Base-by-base conservation (phyloP, 148 eudicot genomes). In the Heliamphora exappendiculata region DNA sequence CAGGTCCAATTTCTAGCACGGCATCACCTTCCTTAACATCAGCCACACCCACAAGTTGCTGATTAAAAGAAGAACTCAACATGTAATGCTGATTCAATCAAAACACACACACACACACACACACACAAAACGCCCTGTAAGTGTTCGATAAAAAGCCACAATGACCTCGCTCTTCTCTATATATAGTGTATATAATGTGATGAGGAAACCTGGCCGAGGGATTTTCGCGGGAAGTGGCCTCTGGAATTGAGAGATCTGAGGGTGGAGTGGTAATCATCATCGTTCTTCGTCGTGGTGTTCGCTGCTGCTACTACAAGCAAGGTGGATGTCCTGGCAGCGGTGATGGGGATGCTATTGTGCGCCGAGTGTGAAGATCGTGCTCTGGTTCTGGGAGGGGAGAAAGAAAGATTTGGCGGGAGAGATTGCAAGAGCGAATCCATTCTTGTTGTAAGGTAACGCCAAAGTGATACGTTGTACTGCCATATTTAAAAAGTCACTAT, bases 1-100 rank as follows among this genome's bases (percentile, higher is more conserved):
- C 98, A 2, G 97, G 97, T 9, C 98, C 98, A 78, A 94, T 90
- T 85, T 94, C 98, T 45, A 94, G 94, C 60, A 92, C 98, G 70
- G 92, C 47, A 78, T 94, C 96, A 41, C 98, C 98, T 7, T 94
- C 91, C 78, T 77, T 85, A 16, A 92, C 91, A 80, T 81, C 78
- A 14, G 91, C 98, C 63, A 85, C 96, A 53, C 75, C 77, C 29
- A 76, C 93, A 76, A 94, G 92, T 81, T 90, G 91, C 63, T 92
- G 89, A 78, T 94, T 92, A 20, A 94, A 75, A 12, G 84, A 77
- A 72, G 82, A 76, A 82, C 86, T 87, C 86, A 94, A 75, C 98
- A 94, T 94, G 81, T 94, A 94, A 87, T 94, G 98, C 97, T 94
- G 90, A 82, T 86, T 62, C 76, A 29, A 73, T 34, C 68, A 51